phyloP scores from a whole-genome alignment of 1,139 yeast genomes.

The Nakaseomyces uthaithaninus region DNA sequence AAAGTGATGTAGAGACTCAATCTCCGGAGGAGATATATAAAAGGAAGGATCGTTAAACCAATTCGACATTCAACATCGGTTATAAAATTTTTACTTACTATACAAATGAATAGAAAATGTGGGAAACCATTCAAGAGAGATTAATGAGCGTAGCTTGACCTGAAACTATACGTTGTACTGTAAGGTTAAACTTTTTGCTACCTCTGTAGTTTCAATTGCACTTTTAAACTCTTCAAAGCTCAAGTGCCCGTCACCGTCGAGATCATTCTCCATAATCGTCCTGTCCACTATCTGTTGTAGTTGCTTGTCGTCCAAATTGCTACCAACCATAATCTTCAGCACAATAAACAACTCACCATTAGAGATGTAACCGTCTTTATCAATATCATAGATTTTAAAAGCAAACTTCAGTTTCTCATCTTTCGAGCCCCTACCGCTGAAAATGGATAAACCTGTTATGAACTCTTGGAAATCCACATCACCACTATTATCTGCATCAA shows the following conservation, averaged over 20 bases:
- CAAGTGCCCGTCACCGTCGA: slow-evolving; percentile 82
- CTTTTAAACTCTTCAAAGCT: slow-evolving; percentile 79
- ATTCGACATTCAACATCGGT: no score
- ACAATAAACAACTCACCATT: slow-evolving; percentile 92
- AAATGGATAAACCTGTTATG: slow-evolving; percentile 80
- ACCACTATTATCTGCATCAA: slow-evolving; percentile 90
- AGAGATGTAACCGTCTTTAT: slow-evolving; percentile 87
- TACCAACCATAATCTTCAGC: slow-evolving; percentile 95
- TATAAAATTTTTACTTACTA: no score
- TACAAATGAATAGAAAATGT: no score
- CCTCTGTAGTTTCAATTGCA: slow-evolving; percentile 61
- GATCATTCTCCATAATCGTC: slow-evolving; percentile 90
- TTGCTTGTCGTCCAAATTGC: slow-evolving; percentile 75
- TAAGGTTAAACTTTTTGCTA: slow-evolving; percentile 51
- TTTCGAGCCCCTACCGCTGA: slow-evolving; percentile 78
- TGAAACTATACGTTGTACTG: slow-evolving; percentile 31
- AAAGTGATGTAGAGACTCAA: no score
- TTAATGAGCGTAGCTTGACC: no score
- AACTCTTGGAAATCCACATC: slow-evolving; percentile 94
- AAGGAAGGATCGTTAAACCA: no score
- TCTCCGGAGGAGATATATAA: no score
- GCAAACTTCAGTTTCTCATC: slow-evolving; percentile 84
- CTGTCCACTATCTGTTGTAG: slow-evolving; percentile 93
- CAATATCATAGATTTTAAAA: slow-evolving; percentile 90
- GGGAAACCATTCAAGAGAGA: no score